phyloP scores from a whole-genome alignment of 208 protist genomes.

The Leishmania martiniquensis region DNA sequence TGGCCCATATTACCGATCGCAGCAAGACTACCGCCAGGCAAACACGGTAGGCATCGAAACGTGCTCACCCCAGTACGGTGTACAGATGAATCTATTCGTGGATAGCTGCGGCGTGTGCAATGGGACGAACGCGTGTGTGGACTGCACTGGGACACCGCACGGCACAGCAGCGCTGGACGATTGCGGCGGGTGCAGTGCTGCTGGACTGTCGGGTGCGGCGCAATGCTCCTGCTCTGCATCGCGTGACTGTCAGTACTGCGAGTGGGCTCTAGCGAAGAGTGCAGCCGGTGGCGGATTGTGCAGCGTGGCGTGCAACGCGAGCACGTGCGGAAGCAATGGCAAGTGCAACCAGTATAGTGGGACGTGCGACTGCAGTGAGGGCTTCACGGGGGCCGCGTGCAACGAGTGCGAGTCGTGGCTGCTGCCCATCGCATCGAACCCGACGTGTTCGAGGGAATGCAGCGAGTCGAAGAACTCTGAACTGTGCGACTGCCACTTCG shows the following conservation, averaged over 20 bases:
- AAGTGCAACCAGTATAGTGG: conserved; percentile 40
- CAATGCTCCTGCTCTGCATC: conserved; percentile 29
- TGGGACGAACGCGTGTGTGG: conserved; percentile 42
- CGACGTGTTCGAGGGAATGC: conserved; percentile 18
- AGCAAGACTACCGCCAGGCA: conserved; percentile 15
- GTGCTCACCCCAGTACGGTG: conserved; percentile 19
- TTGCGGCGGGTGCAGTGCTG: conserved; percentile 39
- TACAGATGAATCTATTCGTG: conserved; percentile 48
- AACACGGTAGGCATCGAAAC: conserved; percentile 6
- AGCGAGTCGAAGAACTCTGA: not conserved
- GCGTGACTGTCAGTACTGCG: conserved; percentile 46
- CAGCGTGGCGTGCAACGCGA: conserved; percentile 15
- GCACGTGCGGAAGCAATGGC: conserved; percentile 12
- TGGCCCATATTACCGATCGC: conserved; percentile 41
- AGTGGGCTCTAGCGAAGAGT: conserved; percentile 24
- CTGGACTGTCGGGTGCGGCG: not conserved
- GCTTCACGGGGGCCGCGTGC: conserved; percentile 25
- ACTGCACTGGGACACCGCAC: conserved; percentile 35
- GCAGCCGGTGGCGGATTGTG: conserved; percentile 10
- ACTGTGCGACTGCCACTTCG: conserved; percentile 18
- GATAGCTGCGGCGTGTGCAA: conserved; percentile 48
- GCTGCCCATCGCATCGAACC: conserved; percentile 14
- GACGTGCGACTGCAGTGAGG: conserved; percentile 26
- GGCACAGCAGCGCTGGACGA: conserved; percentile 9
- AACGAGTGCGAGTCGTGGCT: conserved; percentile 17